Evolutionary conservation across 345 rosid genomes (phyloP), one percentile per base, ranked within the genome.

Genomic region (Excoecaria cochinchinensis): DNA sequence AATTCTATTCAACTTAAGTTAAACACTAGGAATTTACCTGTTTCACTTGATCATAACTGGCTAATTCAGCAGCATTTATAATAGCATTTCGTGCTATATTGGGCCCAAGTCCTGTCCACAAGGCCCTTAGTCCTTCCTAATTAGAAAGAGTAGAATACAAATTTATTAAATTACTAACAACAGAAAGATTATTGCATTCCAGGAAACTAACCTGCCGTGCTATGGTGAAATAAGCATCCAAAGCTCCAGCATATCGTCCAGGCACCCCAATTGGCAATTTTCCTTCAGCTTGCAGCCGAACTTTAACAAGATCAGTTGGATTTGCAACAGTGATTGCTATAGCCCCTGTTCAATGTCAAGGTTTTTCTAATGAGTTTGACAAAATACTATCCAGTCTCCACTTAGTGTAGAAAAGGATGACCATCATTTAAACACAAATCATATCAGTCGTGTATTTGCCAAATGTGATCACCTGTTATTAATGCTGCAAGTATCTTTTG

Each of bases 51-150:
- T 93, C 99, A 61, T 93, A 93, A 81, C 97, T 93, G 46, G 99
- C 99, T 62, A 96, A 86, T 76, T 90, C 98, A 80, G 99, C 97
- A 75, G 99, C 98, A 85, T 93, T 96, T 76, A 96, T 92, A 74
- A 93, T 93, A 69, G 98, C 98, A 76, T 96, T 96, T 63, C 97
- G 87, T 19, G 97, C 95, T 63, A 96, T 80, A 36, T 96, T 96
- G 17, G 99, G 99, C 69, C 98, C 96, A 77, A 95, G 90, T 48
- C 99, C 97, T 4, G 97, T 92, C 99, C 99, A 95, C 22, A 92
- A 81, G 52, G 97, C 99, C 47, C 84, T 77, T 58, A 92, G 57
- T 79, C 99, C 99, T 85, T 92, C 99, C 99, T 86, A 83, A 39
- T 61, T 67, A 21, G 50, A 66, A 58, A 70, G 40, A 22, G 47